Evolutionary conservation across 139 green algal species (phyloP).

Genomic region (Micractinium sp.): DNA sequence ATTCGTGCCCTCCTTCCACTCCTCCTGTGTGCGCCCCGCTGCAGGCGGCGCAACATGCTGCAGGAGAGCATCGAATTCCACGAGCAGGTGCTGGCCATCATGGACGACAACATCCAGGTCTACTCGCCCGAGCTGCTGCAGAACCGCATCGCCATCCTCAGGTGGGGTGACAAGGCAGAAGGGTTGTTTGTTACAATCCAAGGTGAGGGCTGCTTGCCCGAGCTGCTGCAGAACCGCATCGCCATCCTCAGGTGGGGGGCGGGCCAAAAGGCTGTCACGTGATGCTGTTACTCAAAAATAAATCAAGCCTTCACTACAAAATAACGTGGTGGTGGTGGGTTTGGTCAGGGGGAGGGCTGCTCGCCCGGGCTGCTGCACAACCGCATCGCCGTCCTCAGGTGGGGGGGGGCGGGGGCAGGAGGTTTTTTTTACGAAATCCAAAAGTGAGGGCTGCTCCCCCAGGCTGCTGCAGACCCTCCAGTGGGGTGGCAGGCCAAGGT

Average conservation of each 20-base stretch:
- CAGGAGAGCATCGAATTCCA: conserved; percentile 40
- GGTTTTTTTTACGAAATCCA: neutral
- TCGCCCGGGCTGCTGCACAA: conserved; percentile 49
- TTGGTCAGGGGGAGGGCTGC: conserved; percentile 41
- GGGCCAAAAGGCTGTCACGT: too few relatives aligned
- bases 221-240: conserved; percentile 48
- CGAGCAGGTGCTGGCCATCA: conserved; percentile 33
- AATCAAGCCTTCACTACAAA: too few relatives aligned
- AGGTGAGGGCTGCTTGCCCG: conserved; percentile 48
- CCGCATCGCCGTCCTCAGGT: conserved; percentile 42
- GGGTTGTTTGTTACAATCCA: neutral
- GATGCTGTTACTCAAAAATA: too few relatives aligned
- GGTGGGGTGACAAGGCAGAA: neutral
- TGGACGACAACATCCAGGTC: conserved; percentile 44
- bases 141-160: conserved; percentile 46
- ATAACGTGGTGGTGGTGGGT: neutral
- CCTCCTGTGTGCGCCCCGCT: neutral
- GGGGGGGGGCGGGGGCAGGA: neutral
- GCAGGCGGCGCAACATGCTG: conserved; percentile 17
- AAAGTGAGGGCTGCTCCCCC: conserved; percentile 49
- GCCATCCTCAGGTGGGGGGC: conserved; percentile 37
- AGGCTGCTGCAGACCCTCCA: conserved; percentile 44
- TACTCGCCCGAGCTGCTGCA: conserved; percentile 51
- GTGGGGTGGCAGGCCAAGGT: neutral
- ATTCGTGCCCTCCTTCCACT: too few relatives aligned